These are phyloP conservation scores for Sporothrix luriei DNA, from an alignment of 2,329 filamentous ascomycete genomes.

Conservation along the genomic window DNA sequence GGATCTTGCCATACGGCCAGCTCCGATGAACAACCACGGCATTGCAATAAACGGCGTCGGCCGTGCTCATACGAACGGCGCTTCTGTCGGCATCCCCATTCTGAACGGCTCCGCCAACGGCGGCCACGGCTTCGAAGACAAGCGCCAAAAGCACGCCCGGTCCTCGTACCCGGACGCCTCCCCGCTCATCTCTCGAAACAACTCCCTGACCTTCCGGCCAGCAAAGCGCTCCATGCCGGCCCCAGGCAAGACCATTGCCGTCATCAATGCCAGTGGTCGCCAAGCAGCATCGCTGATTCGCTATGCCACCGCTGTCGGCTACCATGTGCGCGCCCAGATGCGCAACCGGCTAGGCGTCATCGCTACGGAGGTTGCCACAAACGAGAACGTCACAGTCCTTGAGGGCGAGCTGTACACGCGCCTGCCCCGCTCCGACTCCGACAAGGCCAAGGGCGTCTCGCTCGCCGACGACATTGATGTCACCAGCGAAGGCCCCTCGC, in stretches of 20 bases:
- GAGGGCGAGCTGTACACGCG: conserved; percentile 66
- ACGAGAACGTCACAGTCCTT: conserved; percentile 73
- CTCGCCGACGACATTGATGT: conserved; percentile 56
- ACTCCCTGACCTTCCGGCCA: conserved; percentile 63
- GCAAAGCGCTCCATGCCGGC: conserved; percentile 61
- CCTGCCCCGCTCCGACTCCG: conserved; percentile 54
- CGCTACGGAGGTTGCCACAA: conserved; percentile 76
- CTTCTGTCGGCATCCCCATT: conserved; percentile 32
- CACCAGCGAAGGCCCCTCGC: conserved; percentile 63
- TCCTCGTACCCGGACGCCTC: conserved; percentile 65
- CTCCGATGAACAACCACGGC: conserved; percentile 32
- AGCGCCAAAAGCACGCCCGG: conserved; percentile 62
- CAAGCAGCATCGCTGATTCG: conserved; percentile 95
- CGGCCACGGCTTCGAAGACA: conserved; percentile 37
- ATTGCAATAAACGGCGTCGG: conserved; percentile 22
- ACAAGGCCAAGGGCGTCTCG: conserved; percentile 42
- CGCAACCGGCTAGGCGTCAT: conserved; percentile 85
- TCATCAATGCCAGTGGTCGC: conserved; percentile 93
- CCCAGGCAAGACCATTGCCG: conserved; percentile 79
- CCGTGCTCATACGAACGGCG: conserved; percentile 24
- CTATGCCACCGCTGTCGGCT: conserved; percentile 90
- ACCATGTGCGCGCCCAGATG: conserved; percentile 88
- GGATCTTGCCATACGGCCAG: conserved; percentile 39
- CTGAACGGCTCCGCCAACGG: conserved; percentile 27
- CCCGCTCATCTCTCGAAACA: conserved; percentile 58